Evolutionary conservation across 371 early-diverging fungal species (phyloP), one percentile per base, ranked within the genome.

Genomic region (Lichtheimia ramosa): DNA sequence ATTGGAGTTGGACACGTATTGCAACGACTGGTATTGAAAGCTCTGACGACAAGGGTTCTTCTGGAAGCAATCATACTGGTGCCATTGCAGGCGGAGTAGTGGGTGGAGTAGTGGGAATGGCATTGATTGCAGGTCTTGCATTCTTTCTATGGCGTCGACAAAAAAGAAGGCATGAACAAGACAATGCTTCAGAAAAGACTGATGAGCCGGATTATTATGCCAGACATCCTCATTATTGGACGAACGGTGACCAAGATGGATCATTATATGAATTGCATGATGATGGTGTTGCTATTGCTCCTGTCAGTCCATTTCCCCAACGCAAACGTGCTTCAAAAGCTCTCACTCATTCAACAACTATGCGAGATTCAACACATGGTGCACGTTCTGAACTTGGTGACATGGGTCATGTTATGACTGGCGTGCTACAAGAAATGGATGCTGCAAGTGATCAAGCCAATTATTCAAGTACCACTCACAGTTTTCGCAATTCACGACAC

Each of bases 311-410:
- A 18, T 46, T 46, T 21, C 46, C 46, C 5, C 46, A 5, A n/a
- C 48, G 54, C 14, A 63, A 63, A 25, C 63, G 63, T 41, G 54
- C 23, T 13, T 58, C 58, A 3, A 57, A 63, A 46, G 63, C 63
- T 0, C 18, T 57, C 54, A 58, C 57, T 3, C 48, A 48, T 15
- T 28, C 58, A 14, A 40, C 52, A 48, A 63, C 49, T 21, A 25
- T 46, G 3, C 63, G 48, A 48, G 63, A 53, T 25, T 57, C 58
- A 0, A 53, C 53, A 50, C n/a, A 18, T 20, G 53, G 43, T 8
- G 53, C 57, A 10, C 59, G 59, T 48, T 63, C 64, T 0, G 75
- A 75, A 34, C 49, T 75, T 23, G 75, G 75, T 6, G 75, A 75
- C 58, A 69, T 67, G 2, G 75, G 67, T 54, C 57, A 43, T 21